phyloP scores from a whole-genome alignment of 2,329 filamentous ascomycete species.

The Lecanoromycetidae sp. region DNA sequence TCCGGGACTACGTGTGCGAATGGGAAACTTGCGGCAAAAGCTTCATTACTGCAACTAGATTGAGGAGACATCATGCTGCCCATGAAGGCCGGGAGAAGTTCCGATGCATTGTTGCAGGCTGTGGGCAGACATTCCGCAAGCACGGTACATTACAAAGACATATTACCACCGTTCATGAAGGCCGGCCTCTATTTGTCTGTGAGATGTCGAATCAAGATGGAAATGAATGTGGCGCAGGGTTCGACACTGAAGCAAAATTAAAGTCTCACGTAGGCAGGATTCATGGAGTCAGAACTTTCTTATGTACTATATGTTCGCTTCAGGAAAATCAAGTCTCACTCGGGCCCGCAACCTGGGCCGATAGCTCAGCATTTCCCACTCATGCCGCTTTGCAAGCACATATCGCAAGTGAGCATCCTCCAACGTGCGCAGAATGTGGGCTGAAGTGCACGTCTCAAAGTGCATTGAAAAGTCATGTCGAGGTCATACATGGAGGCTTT shows the following conservation, averaged over 20 bases:
- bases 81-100: slow-evolving; percentile 69
- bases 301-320: slow-evolving; percentile 59
- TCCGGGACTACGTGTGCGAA: slow-evolving; percentile 60
- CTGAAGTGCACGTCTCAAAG: slow-evolving; percentile 53
- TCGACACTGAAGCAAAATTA: slow-evolving; percentile 60
- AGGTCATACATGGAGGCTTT: slow-evolving; percentile 59
- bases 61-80: slow-evolving; percentile 64
- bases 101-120: slow-evolving; percentile 57
- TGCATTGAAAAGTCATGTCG: slow-evolving; percentile 64
- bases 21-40: slow-evolving; percentile 62
- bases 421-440: slow-evolving; percentile 61
- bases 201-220: slow-evolving; percentile 40
- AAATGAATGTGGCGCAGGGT: slow-evolving; percentile 52
- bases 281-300: slow-evolving; percentile 60
- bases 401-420: slow-evolving; percentile 58
- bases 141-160: slow-evolving; percentile 76
- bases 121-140: slow-evolving; percentile 72
- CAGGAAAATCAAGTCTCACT: neutral
- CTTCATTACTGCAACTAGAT: slow-evolving; percentile 67
- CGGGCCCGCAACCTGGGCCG: slow-evolving; percentile 2
- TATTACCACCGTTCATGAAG: slow-evolving; percentile 61
- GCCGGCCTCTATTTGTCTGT: slow-evolving; percentile 58
- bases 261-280: slow-evolving; percentile 57
- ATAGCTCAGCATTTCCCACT: slow-evolving; percentile 54
- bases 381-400: slow-evolving; percentile 61